Evolutionary conservation across 2,329 filamentous ascomycete genomes (phyloP).

Genomic region (Immersiporthe knoxdaviesiana): DNA sequence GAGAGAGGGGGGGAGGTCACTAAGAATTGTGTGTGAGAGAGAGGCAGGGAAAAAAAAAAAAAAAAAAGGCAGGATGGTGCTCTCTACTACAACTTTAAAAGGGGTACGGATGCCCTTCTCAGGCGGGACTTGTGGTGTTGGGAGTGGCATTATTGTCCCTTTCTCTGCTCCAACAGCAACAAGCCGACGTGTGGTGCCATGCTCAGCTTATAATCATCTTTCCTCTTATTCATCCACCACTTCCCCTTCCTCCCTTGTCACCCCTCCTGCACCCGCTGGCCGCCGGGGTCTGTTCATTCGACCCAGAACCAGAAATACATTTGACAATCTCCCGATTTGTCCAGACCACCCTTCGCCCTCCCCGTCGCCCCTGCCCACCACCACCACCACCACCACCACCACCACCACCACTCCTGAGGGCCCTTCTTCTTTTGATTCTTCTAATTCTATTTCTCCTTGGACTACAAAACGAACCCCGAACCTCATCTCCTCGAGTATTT

Average conservation of each 20-base stretch:
- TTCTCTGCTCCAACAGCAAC: constrained; percentile 17
- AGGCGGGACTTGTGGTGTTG: background rate
- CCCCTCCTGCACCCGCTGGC: constrained; percentile 16
- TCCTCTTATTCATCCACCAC: constrained; percentile 8
- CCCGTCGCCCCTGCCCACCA: constrained; percentile 21
- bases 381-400: background rate
- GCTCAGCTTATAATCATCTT: constrained; percentile 16
- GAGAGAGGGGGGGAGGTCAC: background rate
- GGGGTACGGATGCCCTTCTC: constrained; percentile 22
- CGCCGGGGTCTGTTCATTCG: constrained; percentile 9
- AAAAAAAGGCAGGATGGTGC: constrained; percentile 12
- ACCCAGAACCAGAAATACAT: background rate
- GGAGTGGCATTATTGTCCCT: background rate
- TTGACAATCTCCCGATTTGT: constrained; percentile 18
- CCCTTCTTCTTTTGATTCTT: constrained; percentile 14
- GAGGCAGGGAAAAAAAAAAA: background rate
- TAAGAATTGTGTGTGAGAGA: no score
- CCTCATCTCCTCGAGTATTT: constrained; percentile 22
- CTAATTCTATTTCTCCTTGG: constrained; percentile 1
- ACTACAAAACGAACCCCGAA: constrained; percentile 19
- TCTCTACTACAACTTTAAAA: constrained; percentile 20
- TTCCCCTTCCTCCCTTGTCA: constrained; percentile 17
- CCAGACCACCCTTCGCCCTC: constrained; percentile 23
- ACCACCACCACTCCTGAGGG: constrained; percentile 12
- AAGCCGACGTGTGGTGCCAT: constrained; percentile 20